phyloP scores from a whole-genome alignment of 306 rosid genomes.

The Casuarina cunninghamiana region DNA sequence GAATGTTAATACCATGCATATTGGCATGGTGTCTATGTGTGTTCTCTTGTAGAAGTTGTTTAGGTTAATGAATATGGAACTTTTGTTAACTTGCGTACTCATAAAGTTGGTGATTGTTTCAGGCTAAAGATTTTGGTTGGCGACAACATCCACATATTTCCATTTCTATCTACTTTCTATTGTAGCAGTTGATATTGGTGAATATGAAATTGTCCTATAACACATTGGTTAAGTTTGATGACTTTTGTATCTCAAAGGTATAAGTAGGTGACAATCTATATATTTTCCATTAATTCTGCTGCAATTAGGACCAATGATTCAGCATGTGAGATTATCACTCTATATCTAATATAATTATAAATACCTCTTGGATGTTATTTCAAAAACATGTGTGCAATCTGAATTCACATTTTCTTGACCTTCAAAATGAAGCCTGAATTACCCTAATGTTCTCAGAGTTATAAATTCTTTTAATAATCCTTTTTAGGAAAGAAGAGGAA shows the following conservation, averaged over 20 bases:
- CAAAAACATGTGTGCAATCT: not conserved
- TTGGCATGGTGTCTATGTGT: not conserved
- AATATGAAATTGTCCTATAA: no score
- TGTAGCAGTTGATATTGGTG: no score
- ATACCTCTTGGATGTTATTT: not conserved
- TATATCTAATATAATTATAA: not conserved
- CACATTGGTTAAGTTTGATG: not conserved
- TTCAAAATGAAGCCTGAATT: not conserved
- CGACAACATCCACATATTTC: not conserved
- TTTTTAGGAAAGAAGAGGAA: not conserved
- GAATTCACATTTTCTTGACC: not conserved
- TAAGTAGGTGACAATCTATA: not conserved
- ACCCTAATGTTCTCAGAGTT: not conserved
- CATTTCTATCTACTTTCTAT: no score
- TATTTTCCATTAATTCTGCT: not conserved
- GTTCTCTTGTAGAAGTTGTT: not conserved
- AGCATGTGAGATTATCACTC: not conserved
- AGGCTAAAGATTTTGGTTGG: not conserved
- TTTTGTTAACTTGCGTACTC: not conserved
- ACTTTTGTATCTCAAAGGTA: not conserved
- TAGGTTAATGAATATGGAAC: not conserved
- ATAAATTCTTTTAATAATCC: not conserved
- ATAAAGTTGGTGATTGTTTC: not conserved
- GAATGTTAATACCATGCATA: conserved; percentile 1
- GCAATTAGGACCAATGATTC: not conserved